Evolutionary conservation across 2,329 filamentous ascomycete species (phyloP), one percentile per base, ranked within the genome.

Genomic region (Sarocladium oryzae): DNA sequence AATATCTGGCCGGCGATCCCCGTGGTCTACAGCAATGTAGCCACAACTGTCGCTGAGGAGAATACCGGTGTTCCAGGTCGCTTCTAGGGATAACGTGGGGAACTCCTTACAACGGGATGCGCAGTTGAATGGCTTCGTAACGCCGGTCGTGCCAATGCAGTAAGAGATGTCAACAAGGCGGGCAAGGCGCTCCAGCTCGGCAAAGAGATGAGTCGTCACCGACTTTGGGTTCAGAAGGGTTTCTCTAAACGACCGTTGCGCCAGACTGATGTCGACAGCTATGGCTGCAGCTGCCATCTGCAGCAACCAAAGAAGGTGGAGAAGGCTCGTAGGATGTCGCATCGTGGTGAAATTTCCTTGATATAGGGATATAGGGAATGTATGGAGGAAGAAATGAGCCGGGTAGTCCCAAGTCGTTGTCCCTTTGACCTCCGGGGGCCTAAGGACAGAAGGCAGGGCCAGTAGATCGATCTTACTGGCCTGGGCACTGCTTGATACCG

Each of bases 111-210:
- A 99, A 57, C 88, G 86, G 53, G 88, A 93, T 13, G 85, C 79
- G 68, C 93, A 99, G 28, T 77, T 71, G 66, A 99, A 99, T 0
- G 93, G 93, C 57, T 84, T 83, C 48, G 78, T 76, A 55, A 99
- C 84, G 35, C 92, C 93, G 0, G 87, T 85, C 4, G 79, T 84
- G 55, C 91, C 90, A 53, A 97, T 88, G 67, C 93, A 99, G 70
- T 97, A 97, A 45, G 89, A 76, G 54, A 97, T 93, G 66, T 99
- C 93, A 56, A 96, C 92, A 23, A 97, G 79, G 51, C 91, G 85
- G n/a, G 92, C 82, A 51, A 92, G 75, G 61, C 95, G 88, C 68
- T 96, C 90, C 13, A 99, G 82, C 16, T 88, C 84, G 53, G 79
- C 73, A 69, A 95, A 97, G 55, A 96, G 77, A 21, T 73, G 61